These are phyloP conservation scores for Botryotinia convoluta DNA, from an alignment of 2,329 filamentous ascomycete species.

Conservation along the genomic window DNA sequence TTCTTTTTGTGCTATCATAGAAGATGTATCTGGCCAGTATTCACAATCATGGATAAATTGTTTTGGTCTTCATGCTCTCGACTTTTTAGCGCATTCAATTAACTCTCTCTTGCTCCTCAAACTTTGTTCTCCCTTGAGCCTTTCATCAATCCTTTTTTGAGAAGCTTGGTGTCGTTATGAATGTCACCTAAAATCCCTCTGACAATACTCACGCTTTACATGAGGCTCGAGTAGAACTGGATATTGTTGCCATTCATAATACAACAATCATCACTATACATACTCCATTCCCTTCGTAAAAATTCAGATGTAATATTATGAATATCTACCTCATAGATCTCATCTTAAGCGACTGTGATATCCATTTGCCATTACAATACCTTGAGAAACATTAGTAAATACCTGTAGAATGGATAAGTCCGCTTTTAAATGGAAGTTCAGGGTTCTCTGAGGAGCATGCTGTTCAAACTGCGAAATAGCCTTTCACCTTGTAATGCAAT, in stretches of 20 bases:
- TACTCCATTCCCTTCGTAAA: too few relatives aligned
- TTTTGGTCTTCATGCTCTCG: not conserved
- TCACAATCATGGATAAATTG: not conserved
- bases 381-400: not conserved
- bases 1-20: not conserved
- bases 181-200: too few relatives aligned
- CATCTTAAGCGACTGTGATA: not conserved
- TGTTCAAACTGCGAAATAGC: not conserved
- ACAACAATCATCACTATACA: not conserved
- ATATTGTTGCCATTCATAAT: not conserved
- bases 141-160: not conserved
- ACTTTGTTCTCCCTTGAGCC: not conserved
- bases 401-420: rapidly evolving
- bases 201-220: not conserved
- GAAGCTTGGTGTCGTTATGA: not conserved
- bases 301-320: too few relatives aligned
- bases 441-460: not conserved
- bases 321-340: too few relatives aligned
- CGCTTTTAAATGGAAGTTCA: not conserved
- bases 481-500: not conserved
- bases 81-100: not conserved
- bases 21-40: not conserved
- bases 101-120: not conserved
- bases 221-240: not conserved
- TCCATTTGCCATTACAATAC: not conserved